Conservation (phyloP, 192 early-diverging fungal species). For the Diversispora eburnea region DNA sequence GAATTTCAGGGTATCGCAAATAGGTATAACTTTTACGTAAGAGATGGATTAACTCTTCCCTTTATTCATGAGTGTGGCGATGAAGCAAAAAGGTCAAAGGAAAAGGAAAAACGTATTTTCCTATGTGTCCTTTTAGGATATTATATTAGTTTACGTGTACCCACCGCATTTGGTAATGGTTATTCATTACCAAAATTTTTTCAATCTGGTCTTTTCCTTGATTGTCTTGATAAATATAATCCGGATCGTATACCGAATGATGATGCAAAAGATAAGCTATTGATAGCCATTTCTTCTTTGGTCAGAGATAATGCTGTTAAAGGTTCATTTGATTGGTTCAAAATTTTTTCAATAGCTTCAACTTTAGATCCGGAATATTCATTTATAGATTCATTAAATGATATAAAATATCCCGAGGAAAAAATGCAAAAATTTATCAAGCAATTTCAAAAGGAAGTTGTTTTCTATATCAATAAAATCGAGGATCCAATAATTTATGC, state of each 20-base stretch:
- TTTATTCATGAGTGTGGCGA: background rate
- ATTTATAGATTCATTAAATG: slow-evolving; percentile 1
- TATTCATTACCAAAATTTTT: background rate
- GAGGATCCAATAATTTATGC: background rate
- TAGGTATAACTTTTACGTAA: background rate
- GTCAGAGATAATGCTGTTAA: too few species aligned
- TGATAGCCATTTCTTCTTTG: background rate
- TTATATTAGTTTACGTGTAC: background rate
- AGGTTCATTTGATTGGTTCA: slow-evolving; percentile 4
- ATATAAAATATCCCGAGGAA: background rate
- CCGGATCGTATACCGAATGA: background rate
- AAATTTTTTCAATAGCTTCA: background rate
- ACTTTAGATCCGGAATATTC: background rate
- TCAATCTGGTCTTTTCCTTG: background rate
- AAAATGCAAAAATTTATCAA: background rate
- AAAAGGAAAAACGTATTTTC: slow-evolving; percentile 6
- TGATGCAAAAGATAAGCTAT: background rate
- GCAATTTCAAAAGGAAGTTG: background rate
- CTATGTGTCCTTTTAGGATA: slow-evolving; percentile 1
- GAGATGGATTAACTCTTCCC: too few species aligned
- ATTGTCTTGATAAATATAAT: background rate
- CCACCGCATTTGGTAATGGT: background rate
- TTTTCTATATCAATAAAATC: background rate
- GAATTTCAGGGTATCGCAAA: background rate
- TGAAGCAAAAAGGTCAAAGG: background rate